Base-by-base conservation (phyloP, 2,329 filamentous ascomycete species). In the Fusarium haematococcum region DNA sequence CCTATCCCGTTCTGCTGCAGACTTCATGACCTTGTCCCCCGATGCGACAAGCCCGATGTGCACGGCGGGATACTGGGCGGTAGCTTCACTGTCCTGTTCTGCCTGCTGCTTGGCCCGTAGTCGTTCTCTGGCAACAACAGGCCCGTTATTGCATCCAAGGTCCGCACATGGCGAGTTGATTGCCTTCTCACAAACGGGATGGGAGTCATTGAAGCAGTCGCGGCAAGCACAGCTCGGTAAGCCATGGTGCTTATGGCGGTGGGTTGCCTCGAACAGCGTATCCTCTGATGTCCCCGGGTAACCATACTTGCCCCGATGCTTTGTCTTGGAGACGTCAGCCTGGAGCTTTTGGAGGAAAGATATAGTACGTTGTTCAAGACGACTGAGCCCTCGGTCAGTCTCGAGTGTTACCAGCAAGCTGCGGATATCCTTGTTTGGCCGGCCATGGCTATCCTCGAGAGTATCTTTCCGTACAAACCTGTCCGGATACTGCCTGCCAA, bases 11-110 rank as follows among this genome's bases (percentile, higher is more conserved):
- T 80, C 68, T 1, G 70, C 27, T 4, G 79, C 81, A 8, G 79
- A 80, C 52, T 82, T 85, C 62, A 86, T 82, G 0, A 86, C 81
- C 13, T 67, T 73, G 30, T 85, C 79, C 4, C 78, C 83, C 0
- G 84, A 85, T 0, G 78, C 84, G 2, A 85, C 78, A 0, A 69
- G 18, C 9, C 33, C 64, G 0, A 32, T 6, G 6, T 66, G 56
- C 0, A 66, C 33, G 5, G 25, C 11, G 14, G 14, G 16, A 4
- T 5, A 8, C 1, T 5, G 30, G 0, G 27, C 13, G 3, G 8
- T 11, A 13, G 16, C 9, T 25, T 14, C 18, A 9, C 9, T 8
- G 1, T 18, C 8, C 1, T 3, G 11, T 13, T 25, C 35, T 43
- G n/a, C 16, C n/a, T 32, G 61, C 2, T 23, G 23, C 9, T 25